Conservation (phyloP, 116 monocot species). For the Phalaenopsis hybrid region DNA sequence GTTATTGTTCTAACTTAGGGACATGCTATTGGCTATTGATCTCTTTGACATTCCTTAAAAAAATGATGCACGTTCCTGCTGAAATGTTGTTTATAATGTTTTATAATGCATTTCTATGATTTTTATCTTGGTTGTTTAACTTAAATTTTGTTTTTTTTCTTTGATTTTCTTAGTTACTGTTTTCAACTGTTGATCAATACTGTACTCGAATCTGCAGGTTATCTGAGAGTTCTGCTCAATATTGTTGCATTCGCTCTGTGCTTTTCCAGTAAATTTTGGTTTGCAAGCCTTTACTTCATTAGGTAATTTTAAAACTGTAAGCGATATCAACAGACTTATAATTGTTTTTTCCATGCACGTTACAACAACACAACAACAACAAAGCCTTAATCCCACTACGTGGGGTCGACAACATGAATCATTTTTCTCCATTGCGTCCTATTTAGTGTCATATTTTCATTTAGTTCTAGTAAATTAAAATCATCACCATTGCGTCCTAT, state of each 20-base stretch:
- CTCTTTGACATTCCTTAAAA: no score
- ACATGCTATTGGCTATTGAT: no score
- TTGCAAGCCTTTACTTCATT: conserved; percentile 80
- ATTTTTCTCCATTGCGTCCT: no score
- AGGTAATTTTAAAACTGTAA: conserved; percentile 34
- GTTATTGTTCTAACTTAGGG: background rate
- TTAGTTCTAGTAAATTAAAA: no score
- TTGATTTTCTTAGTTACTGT: background rate
- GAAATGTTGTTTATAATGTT: background rate
- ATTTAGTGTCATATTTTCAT: no score
- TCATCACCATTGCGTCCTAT: no score
- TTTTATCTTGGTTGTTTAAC: background rate
- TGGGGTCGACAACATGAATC: no score
- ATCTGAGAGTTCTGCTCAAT: conserved; percentile 80
- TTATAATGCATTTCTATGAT: background rate
- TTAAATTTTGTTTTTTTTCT: background rate
- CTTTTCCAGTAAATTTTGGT: conserved; percentile 72
- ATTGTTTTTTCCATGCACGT: no score
- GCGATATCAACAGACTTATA: background rate
- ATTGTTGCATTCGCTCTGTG: conserved; percentile 75
- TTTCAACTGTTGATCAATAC: background rate
- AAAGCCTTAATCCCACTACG: no score
- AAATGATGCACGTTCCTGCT: background rate
- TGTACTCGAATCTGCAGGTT: conserved; percentile 41
- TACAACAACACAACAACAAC: no score